These are phyloP conservation scores for Chalciporus pseudorubinellus DNA, from an alignment of 768 basidiomycete genomes.

Conservation along the genomic window DNA sequence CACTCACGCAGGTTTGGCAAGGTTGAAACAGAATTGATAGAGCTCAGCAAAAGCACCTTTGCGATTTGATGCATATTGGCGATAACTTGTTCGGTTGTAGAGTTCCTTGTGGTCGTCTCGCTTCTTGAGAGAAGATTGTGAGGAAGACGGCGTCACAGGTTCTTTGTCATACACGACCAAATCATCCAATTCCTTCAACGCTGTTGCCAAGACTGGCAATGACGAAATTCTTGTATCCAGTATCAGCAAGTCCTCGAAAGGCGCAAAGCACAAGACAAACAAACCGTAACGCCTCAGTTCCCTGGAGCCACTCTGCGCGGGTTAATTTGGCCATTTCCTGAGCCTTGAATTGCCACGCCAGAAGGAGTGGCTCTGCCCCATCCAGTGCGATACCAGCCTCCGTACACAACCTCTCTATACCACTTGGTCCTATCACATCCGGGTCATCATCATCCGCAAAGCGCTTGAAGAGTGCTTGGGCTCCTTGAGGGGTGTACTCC, in stretches of 20 bases:
- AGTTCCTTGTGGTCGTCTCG: conserved; percentile 35
- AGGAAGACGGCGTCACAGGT: conserved; percentile 29
- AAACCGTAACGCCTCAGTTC: conserved; percentile 46
- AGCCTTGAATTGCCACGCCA: conserved; percentile 73
- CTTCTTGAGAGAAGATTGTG: conserved; percentile 32
- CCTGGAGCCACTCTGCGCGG: conserved; percentile 67
- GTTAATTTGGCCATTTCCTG: conserved; percentile 73
- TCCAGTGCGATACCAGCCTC: conserved; percentile 74
- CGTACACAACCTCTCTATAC: conserved; percentile 66
- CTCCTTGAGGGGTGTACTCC: conserved; percentile 50
- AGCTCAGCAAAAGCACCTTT: conserved; percentile 58
- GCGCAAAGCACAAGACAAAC: conserved; percentile 13
- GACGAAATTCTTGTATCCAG: conserved; percentile 46
- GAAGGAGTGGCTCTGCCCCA: conserved; percentile 64
- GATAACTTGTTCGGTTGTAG: conserved; percentile 56
- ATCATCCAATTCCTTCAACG: conserved; percentile 59
- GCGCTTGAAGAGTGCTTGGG: conserved; percentile 53
- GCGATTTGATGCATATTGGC: conserved; percentile 46
- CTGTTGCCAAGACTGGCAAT: conserved; percentile 45
- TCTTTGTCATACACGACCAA: conserved; percentile 52
- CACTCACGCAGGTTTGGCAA: conserved; percentile 72
- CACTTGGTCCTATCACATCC: conserved; percentile 64
- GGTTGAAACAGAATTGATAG: conserved; percentile 67
- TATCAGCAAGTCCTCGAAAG: conserved; percentile 1
- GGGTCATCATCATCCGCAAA: conserved; percentile 57